Evolutionary conservation across 805 yeast genomes (phyloP), one percentile per base, ranked within the genome.

Genomic region (Maudiozyma serrabonitensis): DNA sequence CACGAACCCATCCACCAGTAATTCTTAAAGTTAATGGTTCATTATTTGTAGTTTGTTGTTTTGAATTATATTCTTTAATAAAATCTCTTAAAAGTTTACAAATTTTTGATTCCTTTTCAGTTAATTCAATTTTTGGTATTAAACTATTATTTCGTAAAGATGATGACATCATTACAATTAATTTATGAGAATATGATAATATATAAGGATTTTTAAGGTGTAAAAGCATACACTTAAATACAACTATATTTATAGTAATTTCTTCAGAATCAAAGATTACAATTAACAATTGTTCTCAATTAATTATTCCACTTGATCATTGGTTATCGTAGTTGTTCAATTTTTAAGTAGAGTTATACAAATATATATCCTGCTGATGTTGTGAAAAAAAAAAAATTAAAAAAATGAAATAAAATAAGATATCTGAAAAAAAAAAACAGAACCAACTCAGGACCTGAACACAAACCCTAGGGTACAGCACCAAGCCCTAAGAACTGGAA

Each of bases 1-100:
- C 99, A 57, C 99, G 76, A 2, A 93, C 99, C 99, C 99, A 91
- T 0, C 99, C 99, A 35, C 99, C 99, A 0, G 97, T 90, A 56
- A 93, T 86, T 52, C 99, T 67, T 38, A 53, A 56, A n/a, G 46
- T 54, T 49, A 59, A 46, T 7, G 61, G 64, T 41, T 56, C 62
- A 12, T 16, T 34, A 23, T 13, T 34, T 11, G 6, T n/a, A 9
- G 15, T 34, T 21, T 41, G 15, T 21, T 50, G 32, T 5, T 8
- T 16, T 18, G 26, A 18, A 23, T 25, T 45, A 46, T 63, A 66
- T 11, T 59, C 52, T 15, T 50, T 50, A n/a, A 60, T 55, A 46
- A 56, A 66, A 44, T 66, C 68, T 31, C 56, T 64, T 26, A 66
- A 49, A 31, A 66, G 47, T 13, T 49, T 46, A 44, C 69, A 63